phyloP scores from a whole-genome alignment of 1,284 basidiomycete genomes.

The Rhodotorula glutinis region DNA sequence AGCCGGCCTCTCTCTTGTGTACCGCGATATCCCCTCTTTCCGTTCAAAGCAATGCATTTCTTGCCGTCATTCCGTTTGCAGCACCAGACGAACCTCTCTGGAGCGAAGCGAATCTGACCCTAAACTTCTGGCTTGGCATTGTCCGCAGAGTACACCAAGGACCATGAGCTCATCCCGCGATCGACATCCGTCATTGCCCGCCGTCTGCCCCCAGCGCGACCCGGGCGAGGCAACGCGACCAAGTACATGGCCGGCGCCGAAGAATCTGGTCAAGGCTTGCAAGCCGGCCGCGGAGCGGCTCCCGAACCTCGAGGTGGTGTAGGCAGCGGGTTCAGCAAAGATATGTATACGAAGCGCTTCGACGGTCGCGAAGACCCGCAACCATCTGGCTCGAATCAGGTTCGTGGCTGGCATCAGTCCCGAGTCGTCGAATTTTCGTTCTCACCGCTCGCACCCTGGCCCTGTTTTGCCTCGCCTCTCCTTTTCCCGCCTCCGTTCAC shows the following conservation, averaged over 20 bases:
- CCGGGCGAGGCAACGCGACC: slow-evolving; percentile 82
- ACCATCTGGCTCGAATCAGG: slow-evolving; percentile 13
- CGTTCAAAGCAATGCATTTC: too few species aligned
- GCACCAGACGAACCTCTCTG: neutral
- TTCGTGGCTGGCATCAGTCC: slow-evolving; percentile 9
- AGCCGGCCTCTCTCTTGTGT: neutral
- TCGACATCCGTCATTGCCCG: slow-evolving; percentile 92
- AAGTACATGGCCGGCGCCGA: slow-evolving; percentile 40
- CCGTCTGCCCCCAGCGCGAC: slow-evolving; percentile 75
- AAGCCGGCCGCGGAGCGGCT: slow-evolving; percentile 33
- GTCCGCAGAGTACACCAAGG: slow-evolving; percentile 80
- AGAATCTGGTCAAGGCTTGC: slow-evolving; percentile 8
- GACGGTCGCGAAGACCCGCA: slow-evolving; percentile 69
- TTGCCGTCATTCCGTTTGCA: too few species aligned
- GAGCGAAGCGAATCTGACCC: neutral
- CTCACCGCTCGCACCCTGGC: neutral
- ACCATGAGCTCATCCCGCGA: slow-evolving; percentile 83
- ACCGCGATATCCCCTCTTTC: too few species aligned
- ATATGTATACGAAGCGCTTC: slow-evolving; percentile 77
- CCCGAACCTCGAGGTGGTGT: slow-evolving; percentile 44
- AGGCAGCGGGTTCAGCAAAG: slow-evolving; percentile 19
- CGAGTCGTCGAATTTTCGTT: too few species aligned
- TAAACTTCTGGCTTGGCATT: neutral
- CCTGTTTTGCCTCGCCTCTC: too few species aligned
- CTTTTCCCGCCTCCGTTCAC: too few species aligned